Percentiles rank a stretch among this genome's conserved stretches.
Conservation (phyloP, 2,329 filamentous ascomycete genomes). For the Aureobasidium sp. region DNA sequence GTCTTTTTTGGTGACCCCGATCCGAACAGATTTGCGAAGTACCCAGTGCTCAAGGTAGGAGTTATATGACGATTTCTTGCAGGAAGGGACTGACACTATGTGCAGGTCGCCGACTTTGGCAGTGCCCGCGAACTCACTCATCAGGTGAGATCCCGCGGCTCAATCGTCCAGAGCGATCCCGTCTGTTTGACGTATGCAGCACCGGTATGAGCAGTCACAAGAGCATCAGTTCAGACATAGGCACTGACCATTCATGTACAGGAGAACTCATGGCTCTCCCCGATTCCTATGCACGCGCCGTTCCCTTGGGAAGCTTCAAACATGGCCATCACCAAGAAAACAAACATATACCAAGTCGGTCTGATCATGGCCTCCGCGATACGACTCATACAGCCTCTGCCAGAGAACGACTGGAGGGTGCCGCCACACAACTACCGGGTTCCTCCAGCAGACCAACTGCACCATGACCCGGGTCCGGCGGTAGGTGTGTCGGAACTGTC, state of each 20-base stretch:
- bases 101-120: not conserved
- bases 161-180: not conserved
- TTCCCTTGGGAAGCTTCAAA: not conserved
- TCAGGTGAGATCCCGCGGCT: not conserved
- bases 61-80: no score
- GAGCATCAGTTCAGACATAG: not conserved
- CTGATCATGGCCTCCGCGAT: constrained; percentile 1
- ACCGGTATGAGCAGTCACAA: not conserved
- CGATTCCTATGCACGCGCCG: not conserved
- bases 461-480: not conserved
- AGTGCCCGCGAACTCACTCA: not conserved
- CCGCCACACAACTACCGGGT: not conserved
- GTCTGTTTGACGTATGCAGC: not conserved
- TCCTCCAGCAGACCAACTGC: not conserved
- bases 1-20: not conserved
- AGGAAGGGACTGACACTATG: not conserved
- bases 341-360: not conserved
- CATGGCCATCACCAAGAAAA: not conserved
- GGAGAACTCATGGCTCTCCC: not conserved
- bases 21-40: not conserved
- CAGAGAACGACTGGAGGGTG: not conserved
- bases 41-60: not conserved
- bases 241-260: not conserved
- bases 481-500: not conserved
- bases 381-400: not conserved